Conservation (phyloP, 495 filamentous ascomycete species). For the Annulohypoxylon bovei region DNA sequence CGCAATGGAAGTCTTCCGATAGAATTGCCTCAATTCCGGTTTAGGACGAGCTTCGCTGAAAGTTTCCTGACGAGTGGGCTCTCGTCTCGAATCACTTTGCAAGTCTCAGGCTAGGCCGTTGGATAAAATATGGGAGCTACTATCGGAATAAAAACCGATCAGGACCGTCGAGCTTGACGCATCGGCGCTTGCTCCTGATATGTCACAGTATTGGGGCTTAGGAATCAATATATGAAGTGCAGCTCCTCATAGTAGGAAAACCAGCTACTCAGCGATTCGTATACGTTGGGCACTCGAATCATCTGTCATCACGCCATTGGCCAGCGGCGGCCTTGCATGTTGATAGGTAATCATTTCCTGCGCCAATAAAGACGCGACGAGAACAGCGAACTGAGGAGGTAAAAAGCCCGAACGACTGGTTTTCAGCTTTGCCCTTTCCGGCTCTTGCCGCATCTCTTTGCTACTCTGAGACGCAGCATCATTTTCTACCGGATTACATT, state of each 20-base stretch:
- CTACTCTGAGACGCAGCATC: conserved; percentile 10
- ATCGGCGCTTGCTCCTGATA: conserved; percentile 26
- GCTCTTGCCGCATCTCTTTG: conserved; percentile 26
- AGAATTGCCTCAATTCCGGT: conserved; percentile 39
- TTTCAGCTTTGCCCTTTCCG: conserved; percentile 37
- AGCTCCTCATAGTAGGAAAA: conserved; percentile 29
- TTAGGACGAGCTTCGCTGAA: conserved; percentile 34
- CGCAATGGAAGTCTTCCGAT: conserved; percentile 37
- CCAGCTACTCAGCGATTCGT: conserved; percentile 30
- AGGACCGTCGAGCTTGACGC: conserved; percentile 7
- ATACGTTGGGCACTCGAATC: conserved; percentile 37
- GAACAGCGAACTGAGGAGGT: conserved; percentile 32
- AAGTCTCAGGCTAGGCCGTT: conserved; percentile 12
- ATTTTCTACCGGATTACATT: conserved; percentile 10
- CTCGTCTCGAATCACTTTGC: conserved; percentile 26
- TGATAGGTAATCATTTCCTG: conserved; percentile 40
- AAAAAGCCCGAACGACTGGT: conserved; percentile 35
- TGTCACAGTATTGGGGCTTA: conserved; percentile 27
- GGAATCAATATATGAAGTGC: conserved; percentile 29
- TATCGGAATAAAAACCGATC: conserved; percentile 28
- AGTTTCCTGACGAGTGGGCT: conserved; percentile 33
- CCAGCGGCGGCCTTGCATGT: conserved; percentile 25
- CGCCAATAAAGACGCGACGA: conserved; percentile 41
- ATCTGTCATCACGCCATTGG: conserved; percentile 42
- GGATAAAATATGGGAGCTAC: conserved; percentile 3